Base-by-base conservation (phyloP, 140 eudicot species). In the Ambrosia hybrid region DNA sequence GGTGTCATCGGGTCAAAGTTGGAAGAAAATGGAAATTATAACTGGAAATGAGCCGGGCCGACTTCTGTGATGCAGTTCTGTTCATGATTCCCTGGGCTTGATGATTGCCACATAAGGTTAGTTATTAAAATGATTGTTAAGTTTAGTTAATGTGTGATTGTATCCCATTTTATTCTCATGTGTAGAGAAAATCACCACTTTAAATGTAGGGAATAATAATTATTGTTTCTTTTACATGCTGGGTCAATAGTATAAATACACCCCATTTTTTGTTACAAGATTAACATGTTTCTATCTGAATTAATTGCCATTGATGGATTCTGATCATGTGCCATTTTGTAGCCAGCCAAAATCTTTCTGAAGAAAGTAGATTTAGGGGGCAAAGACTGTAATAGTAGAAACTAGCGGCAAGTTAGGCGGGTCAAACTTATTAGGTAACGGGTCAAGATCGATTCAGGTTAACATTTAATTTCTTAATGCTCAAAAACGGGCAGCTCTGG, bases 31-130 rank as follows among this genome's bases (percentile, higher is more conserved):
- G 62, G 52, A 58, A 68, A 46, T n/a, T 68, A 14, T 9, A 45
- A 68, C 30, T 46, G 62, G 14, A 64, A 62, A 51, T 7, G 65
- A 9, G 68, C 49, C 60, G 71, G 78, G 73, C 82, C 77, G 14
- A 59, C 67, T 76, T 21, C 30, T 21, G 30, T 21, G 30, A 21
- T 21, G 30, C 30, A 21, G 30, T 21, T 21, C 30, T 21, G 30
- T 21, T 21, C 30, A 21, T 21, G 30, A 21, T 21, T 21, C 30
- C 30, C 9, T 9, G 82, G 88, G 73, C 51, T 49, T 33, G 26
- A 33, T 51, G 69, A 49, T 75, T 67, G 11, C 51, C 72, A 48
- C 38, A 43, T 70, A 76, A 72, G 82, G 80, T 65, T 68, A 83
- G 71, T 26, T 68, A 34, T 79, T 65, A 73, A 70, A 70, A 68